Base-by-base conservation (phyloP, 2,329 filamentous ascomycete species). In the Botrytis pseudocinerea region DNA sequence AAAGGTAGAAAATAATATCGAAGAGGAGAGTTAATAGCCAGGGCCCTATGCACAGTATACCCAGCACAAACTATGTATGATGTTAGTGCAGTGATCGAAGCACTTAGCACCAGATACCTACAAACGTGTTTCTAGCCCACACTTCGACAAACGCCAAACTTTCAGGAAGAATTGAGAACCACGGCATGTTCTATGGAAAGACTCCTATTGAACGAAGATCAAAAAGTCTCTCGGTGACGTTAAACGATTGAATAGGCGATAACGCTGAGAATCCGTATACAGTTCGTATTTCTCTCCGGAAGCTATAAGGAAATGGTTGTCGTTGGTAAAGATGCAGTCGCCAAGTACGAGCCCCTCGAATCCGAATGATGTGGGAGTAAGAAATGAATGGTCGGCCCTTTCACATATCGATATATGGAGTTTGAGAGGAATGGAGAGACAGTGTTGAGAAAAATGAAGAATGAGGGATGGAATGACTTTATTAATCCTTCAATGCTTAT, bases 111-210 rank as follows among this genome's bases (percentile, higher is more conserved):
- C 28, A 66, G 16, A 68, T 72, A 64, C 68, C 63, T 71, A 75
- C 69, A 80, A 91, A 92, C 62, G 89, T 79, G 16, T 88, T 85
- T 63, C 87, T 86, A 73, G 89, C 83, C 89, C 89, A 92, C 69
- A 85, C 86, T 80, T 92, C 90, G 70, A 91, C 80, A 57, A 84
- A 83, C 60, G 83, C 85, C 71, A 91, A 83, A 73, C 86, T 83
- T 28, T 85, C 83, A 1, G 90, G 90, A 48, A 92, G 85, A 73
- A 92, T 86, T 2, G 90, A 92, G 76, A 90, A 89, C 84, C 88
- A 87, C 62, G 87, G 86, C 90, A 92, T 92, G 14, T 59, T 62
- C n/a, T n/a, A 28, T 57, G 35, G 32, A 3, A 22, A 25, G 38
- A 14, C 28, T 57, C 35, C 18, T 18, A 68, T 6, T 16, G 40